Evolutionary conservation across 495 filamentous ascomycete species (phyloP).

Genomic region (Penicilliopsis zonata): DNA sequence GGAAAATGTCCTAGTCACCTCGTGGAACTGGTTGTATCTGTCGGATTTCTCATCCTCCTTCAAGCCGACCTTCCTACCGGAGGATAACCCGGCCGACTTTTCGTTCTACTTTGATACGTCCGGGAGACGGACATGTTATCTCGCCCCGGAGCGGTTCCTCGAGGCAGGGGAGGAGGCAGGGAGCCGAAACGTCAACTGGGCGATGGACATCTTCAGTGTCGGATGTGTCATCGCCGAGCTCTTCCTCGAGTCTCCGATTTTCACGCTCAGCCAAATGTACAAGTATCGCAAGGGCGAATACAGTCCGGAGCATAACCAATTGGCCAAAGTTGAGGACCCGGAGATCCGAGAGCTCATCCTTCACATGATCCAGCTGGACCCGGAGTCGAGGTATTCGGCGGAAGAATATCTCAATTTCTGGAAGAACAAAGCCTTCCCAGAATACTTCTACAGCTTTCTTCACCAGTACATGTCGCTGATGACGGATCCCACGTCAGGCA

Average conservation of each 20-base stretch:
- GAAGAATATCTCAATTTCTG: slow-evolving; percentile 92
- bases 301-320: slow-evolving; percentile 65
- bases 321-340: slow-evolving; percentile 77
- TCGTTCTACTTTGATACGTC: slow-evolving; percentile 96
- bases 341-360: slow-evolving; percentile 78
- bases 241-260: slow-evolving; percentile 90
- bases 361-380: slow-evolving; percentile 92
- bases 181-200: slow-evolving; percentile 63
- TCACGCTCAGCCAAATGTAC: slow-evolving; percentile 85
- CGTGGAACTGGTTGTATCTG: slow-evolving; percentile 99
- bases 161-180: slow-evolving; percentile 53
- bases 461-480: slow-evolving; percentile 96
- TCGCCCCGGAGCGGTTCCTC: slow-evolving; percentile 88
- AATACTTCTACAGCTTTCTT: slow-evolving; percentile 93
- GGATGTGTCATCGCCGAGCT: slow-evolving; percentile 97
- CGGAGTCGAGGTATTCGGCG: slow-evolving; percentile 81
- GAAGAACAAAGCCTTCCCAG: slow-evolving; percentile 81
- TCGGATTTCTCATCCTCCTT: slow-evolving; percentile 92
- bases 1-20: slow-evolving; percentile 91
- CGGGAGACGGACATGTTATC: slow-evolving; percentile 84
- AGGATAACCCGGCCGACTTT: slow-evolving; percentile 95
- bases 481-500: slow-evolving; percentile 81
- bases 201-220: slow-evolving; percentile 97
- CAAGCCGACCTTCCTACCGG: slow-evolving; percentile 88
- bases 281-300: slow-evolving; percentile 89